A percentile compares a stretch with the other conserved stretches of the same genome.
Conservation (phyloP, 2,329 filamentous ascomycete genomes). For the Incumbomyces delicatus region DNA sequence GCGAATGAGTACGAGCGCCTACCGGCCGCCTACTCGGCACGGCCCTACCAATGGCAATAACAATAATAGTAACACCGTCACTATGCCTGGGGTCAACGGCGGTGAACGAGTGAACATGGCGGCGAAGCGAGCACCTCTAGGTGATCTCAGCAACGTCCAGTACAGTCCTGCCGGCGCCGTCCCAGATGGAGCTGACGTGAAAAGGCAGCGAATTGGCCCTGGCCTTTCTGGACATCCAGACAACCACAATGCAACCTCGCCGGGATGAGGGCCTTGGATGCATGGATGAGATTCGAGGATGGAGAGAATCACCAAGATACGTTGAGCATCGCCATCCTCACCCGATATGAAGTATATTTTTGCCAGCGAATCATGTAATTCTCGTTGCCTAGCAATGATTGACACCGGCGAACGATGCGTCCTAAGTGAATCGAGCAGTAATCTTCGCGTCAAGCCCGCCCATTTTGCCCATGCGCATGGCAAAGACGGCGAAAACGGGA, state of each 20-base stretch:
- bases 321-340: too few species aligned
- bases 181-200: conserved; percentile 16
- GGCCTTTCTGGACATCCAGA: not conserved
- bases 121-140: conserved; percentile 32
- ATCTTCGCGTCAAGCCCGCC: too few species aligned
- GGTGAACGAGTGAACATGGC: conserved; percentile 11
- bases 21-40: conserved; percentile 36
- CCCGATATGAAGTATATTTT: too few species aligned
- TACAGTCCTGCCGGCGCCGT: conserved; percentile 13
- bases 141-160: conserved; percentile 35
- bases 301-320: too few species aligned
- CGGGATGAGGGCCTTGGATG: not conserved
- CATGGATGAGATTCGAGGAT: too few species aligned
- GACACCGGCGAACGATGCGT: too few species aligned
- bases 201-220: conserved; percentile 15
- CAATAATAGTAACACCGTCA: conserved; percentile 13
- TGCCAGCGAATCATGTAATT: too few species aligned
- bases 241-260: not conserved
- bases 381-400: too few species aligned
- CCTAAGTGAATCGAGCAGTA: too few species aligned
- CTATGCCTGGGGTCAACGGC: conserved; percentile 12
- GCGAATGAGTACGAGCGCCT: conserved; percentile 23
- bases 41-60: conserved; percentile 22
- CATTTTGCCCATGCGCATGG: too few species aligned
- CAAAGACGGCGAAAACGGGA: too few species aligned